A percentile compares a stretch with the other conserved stretches of the same genome.
phyloP scores from a whole-genome alignment of 768 basidiomycete genomes.

The Daedaleopsis sinensis region DNA sequence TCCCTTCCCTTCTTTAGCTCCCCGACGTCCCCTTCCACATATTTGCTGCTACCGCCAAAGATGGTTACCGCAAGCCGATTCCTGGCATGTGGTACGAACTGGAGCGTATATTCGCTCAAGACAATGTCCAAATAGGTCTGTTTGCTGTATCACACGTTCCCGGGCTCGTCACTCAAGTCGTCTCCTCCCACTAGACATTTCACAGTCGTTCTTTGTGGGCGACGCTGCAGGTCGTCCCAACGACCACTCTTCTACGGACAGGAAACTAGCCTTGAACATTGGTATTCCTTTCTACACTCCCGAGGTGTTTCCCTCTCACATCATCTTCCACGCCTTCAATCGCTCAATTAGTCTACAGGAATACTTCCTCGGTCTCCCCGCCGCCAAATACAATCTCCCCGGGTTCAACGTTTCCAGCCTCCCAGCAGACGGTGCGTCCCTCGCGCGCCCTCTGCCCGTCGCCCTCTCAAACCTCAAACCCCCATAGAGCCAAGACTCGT shows the following conservation, averaged over 20 bases:
- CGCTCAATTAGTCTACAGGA: conserved; percentile 50
- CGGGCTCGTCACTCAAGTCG: conserved; percentile 15
- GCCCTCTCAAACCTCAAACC: background rate
- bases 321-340: no score
- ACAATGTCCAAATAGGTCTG: conserved; percentile 68
- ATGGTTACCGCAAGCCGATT: conserved; percentile 85
- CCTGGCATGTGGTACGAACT: conserved; percentile 85
- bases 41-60: conserved; percentile 75
- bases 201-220: conserved; percentile 77
- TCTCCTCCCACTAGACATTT: conserved; percentile 51
- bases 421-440: conserved; percentile 30
- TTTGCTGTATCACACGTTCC: background rate
- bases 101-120: conserved; percentile 58
- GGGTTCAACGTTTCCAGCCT: conserved; percentile 69
- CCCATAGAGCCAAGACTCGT: conserved; percentile 50
- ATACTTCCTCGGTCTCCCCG: conserved; percentile 65
- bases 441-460: background rate
- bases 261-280: conserved; percentile 83
- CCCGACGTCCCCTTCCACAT: conserved; percentile 73
- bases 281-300: conserved; percentile 80
- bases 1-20: conserved; percentile 48
- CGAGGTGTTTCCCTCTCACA: conserved; percentile 52
- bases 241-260: conserved; percentile 83
- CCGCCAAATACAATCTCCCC: conserved; percentile 50
- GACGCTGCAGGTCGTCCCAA: conserved; percentile 83